Base-by-base conservation (phyloP, 768 basidiomycete genomes). In the Suillus lakei region DNA sequence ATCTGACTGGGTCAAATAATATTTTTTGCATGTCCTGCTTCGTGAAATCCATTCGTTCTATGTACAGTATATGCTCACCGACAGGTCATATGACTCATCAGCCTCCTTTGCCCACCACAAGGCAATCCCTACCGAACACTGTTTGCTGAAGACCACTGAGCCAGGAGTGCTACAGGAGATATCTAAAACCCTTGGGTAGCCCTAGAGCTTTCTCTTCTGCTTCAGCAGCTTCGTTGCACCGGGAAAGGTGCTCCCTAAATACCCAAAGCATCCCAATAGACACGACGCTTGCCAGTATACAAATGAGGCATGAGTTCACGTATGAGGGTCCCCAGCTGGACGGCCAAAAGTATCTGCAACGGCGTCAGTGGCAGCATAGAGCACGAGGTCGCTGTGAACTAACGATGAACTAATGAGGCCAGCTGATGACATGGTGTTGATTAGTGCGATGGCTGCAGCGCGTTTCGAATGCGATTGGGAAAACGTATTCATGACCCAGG, bases 381-480 rank as follows among this genome's bases (percentile, higher is more conserved):
- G 54, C 30, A 28, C 41, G 56, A 67, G 59, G 34, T n/a, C 13
- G 63, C 12, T 18, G 18, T 65, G 70, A 30, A 86, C 87, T 79
- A 79, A 95, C 81, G 92, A 88, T 66, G 93, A 92, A 50, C 87
- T 79, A 36, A 96, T 82, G 77, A 94, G 94, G 0, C 94, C 94
- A 10, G 91, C 81, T 70, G 92, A 88, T 16, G 88, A 89, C 70
- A 92, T 85, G 30, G 90, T 86, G 74, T 93, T 94, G 71, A 94
- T 86, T 61, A 91, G 76, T 1, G 93, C 94, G 50, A 96, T 80
- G 16, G 89, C 90, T n/a, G 95, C 89, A 10, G 93, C 91, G 7
- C 94, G 88, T 76, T 95, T 95, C n/a, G 89, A 86, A 2, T 92
- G 87, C 26, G 94, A 88, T 21, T 89, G 85, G n/a, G 92, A 88